These are phyloP conservation scores for Nidularia pulvinata DNA, from an alignment of 768 basidiomycete genomes.

Conservation along the genomic window DNA sequence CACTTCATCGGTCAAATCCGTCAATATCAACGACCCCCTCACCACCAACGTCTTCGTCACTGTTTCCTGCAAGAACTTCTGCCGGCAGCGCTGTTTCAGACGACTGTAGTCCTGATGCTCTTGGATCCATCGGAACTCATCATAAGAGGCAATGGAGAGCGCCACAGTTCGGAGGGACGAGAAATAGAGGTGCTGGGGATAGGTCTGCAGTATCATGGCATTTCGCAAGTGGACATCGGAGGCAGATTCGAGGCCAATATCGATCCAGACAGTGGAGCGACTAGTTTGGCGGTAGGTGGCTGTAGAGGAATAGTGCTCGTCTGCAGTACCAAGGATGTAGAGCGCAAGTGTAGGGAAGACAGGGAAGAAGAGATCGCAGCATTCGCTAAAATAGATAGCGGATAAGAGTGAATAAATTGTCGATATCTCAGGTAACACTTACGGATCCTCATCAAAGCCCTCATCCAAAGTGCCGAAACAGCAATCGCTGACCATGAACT, in stretches of 20 bases:
- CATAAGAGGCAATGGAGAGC: slow-evolving; percentile 53
- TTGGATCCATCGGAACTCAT: slow-evolving; percentile 55
- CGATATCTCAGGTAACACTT: slow-evolving; percentile 10
- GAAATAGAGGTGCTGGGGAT: slow-evolving; percentile 49
- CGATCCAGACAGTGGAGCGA: slow-evolving; percentile 30
- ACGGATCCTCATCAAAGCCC: slow-evolving; percentile 41
- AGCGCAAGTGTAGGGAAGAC: slow-evolving; percentile 51
- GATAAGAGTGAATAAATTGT: neutral
- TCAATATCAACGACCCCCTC: slow-evolving; percentile 44
- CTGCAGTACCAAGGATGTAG: slow-evolving; percentile 44
- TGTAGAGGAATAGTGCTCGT: slow-evolving; percentile 8
- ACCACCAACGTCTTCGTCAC: slow-evolving; percentile 56
- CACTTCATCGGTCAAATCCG: slow-evolving; percentile 55
- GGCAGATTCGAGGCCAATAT: slow-evolving; percentile 48
- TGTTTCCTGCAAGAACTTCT: slow-evolving; percentile 51
- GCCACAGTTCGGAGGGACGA: slow-evolving; percentile 50
- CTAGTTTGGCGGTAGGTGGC: slow-evolving; percentile 10
- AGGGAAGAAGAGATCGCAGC: slow-evolving; percentile 53
- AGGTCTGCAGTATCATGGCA: slow-evolving; percentile 54
- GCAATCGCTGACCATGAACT: slow-evolving; percentile 53
- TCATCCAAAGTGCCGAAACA: slow-evolving; percentile 57
- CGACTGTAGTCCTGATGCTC: slow-evolving; percentile 55
- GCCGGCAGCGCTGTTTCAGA: slow-evolving; percentile 54
- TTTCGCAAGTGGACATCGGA: slow-evolving; percentile 63
- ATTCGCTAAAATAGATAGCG: slow-evolving; percentile 26